A percentile compares a stretch with the other conserved stretches of the same genome.
phyloP scores from a whole-genome alignment of 2,329 filamentous ascomycete species.

The Aspergillus floridensis region DNA sequence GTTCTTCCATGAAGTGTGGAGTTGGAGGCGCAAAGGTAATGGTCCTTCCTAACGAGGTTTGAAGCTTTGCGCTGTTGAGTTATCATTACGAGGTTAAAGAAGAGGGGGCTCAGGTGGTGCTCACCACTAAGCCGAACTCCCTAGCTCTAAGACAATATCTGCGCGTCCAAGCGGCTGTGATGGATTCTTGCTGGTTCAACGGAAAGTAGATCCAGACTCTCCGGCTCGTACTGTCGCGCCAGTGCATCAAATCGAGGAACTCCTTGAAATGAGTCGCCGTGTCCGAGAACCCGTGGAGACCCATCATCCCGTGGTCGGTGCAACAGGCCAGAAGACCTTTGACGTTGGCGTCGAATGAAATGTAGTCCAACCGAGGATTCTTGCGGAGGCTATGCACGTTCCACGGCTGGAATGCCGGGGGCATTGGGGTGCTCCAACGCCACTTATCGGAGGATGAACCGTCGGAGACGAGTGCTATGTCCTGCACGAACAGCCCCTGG shows the following conservation, averaged over 20 bases:
- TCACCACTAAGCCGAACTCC: conserved; percentile 10
- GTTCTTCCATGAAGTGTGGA: not conserved
- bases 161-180: conserved; percentile 13
- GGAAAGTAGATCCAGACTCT: conserved; percentile 17
- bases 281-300: conserved; percentile 14
- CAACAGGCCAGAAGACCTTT: conserved; percentile 16
- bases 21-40: conserved; percentile 14
- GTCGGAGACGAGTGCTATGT: conserved; percentile 1
- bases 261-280: conserved; percentile 2
- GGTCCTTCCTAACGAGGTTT: conserved; percentile 14
- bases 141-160: not conserved
- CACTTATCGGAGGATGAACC: not conserved
- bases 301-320: not conserved
- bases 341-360: conserved; percentile 8
- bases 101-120: not conserved
- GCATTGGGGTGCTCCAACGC: conserved; percentile 12
- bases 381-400: conserved; percentile 6
- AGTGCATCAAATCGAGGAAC: conserved; percentile 12
- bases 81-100: not conserved
- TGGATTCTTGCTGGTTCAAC: conserved; percentile 10
- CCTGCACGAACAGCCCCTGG: conserved; percentile 11
- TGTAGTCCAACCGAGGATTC: conserved; percentile 10
- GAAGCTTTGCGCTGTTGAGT: conserved; percentile 12
- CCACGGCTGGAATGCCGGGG: conserved; percentile 11
- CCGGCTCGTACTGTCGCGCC: not conserved